Conservation (phyloP, 2,329 filamentous ascomycete genomes). For the Emergomyces orientalis region DNA sequence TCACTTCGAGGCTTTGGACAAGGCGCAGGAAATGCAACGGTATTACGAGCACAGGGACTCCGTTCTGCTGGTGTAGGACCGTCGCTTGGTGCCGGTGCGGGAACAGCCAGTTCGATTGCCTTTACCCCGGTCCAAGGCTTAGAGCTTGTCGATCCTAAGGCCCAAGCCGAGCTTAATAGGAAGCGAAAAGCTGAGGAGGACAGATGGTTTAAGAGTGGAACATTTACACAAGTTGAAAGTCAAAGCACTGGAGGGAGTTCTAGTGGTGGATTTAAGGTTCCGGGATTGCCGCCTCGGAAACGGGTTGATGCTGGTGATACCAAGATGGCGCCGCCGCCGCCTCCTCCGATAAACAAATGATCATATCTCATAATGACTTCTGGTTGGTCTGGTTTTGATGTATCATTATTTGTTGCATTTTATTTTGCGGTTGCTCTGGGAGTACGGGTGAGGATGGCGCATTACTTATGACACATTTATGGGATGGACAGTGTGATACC, state of each 20-base stretch:
- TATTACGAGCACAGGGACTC: constrained; percentile 70
- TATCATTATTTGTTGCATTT: background rate
- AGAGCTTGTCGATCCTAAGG: constrained; percentile 89
- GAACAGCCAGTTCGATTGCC: constrained; percentile 76
- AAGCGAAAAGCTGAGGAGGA: constrained; percentile 94
- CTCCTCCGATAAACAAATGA: constrained; percentile 24
- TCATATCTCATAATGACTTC: background rate
- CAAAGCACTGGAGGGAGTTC: constrained; percentile 18
- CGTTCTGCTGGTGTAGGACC: constrained; percentile 73
- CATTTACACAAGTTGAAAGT: constrained; percentile 74
- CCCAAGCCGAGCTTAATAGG: constrained; percentile 73
- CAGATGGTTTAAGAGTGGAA: constrained; percentile 94
- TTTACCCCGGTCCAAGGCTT: constrained; percentile 93
- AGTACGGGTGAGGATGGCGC: constrained; percentile 5
- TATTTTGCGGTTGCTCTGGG: constrained; percentile 3
- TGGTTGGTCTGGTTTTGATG: background rate
- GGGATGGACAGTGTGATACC: constrained; percentile 2
- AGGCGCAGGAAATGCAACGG: constrained; percentile 50
- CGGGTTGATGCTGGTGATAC: constrained; percentile 56
- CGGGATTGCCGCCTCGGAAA: constrained; percentile 63
- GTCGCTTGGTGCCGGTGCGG: constrained; percentile 53
- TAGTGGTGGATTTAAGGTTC: constrained; percentile 61
- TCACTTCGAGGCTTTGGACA: constrained; percentile 72
- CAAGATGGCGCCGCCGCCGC: constrained; percentile 44
- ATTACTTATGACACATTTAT: background rate